These are phyloP conservation scores for Fusarium sp. DNA, from an alignment of 2,329 filamentous ascomycete species.

Conservation along the genomic window DNA sequence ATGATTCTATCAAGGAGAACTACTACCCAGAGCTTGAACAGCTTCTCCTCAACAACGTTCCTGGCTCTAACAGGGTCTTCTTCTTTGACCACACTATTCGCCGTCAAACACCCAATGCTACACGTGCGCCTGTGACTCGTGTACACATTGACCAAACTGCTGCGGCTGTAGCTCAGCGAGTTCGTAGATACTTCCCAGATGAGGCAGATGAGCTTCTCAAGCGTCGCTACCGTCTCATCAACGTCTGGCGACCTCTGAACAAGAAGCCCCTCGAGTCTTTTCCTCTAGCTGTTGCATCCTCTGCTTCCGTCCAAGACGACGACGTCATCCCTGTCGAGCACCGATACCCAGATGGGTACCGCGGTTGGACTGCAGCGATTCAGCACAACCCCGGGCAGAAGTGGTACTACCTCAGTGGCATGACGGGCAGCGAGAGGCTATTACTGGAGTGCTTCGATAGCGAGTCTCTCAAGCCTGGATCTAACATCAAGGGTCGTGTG, in stretches of 20 bases:
- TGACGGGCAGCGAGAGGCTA: slow-evolving; percentile 76
- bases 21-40: slow-evolving; percentile 89
- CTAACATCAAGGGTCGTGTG: slow-evolving; percentile 63
- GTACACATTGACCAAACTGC: slow-evolving; percentile 88
- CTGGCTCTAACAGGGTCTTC: slow-evolving; percentile 71
- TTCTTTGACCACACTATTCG: slow-evolving; percentile 92
- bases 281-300: slow-evolving; percentile 75
- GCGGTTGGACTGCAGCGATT: slow-evolving; percentile 79
- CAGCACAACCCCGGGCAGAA: slow-evolving; percentile 67
- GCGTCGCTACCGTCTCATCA: slow-evolving; percentile 82
- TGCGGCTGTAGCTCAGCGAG: slow-evolving; percentile 70
- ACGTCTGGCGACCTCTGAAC: slow-evolving; percentile 80
- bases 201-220: slow-evolving; percentile 74
- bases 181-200: slow-evolving; percentile 71
- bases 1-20: slow-evolving; percentile 71
- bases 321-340: slow-evolving; percentile 80
- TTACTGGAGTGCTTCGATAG: slow-evolving; percentile 83
- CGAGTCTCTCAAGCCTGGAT: slow-evolving; percentile 60
- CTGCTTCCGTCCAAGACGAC: slow-evolving; percentile 65
- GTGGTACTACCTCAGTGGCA: slow-evolving; percentile 85
- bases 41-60: slow-evolving; percentile 73
- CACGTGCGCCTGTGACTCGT: slow-evolving; percentile 73
- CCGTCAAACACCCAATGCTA: slow-evolving; percentile 65
- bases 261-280: slow-evolving; percentile 68
- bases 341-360: slow-evolving; percentile 70